These are phyloP conservation scores for Alternaria sp. DNA, from an alignment of 2,329 filamentous ascomycete species.

Conservation along the genomic window DNA sequence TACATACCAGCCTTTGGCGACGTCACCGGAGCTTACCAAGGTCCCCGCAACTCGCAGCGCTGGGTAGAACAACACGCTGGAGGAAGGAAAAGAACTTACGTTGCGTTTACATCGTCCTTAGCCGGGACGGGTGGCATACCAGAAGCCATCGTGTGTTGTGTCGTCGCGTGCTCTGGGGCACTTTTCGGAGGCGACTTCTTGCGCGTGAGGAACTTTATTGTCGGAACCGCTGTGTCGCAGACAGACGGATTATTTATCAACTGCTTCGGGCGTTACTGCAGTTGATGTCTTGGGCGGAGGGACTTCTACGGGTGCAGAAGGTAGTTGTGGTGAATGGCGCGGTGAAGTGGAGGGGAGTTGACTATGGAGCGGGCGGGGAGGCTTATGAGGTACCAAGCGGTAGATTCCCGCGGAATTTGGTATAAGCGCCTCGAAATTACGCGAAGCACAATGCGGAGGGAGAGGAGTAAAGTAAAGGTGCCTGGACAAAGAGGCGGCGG, in stretches of 20 bases:
- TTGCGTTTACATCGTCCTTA: slow-evolving; percentile 68
- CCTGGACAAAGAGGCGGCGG: slow-evolving; percentile 27
- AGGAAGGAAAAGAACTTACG: slow-evolving; percentile 57
- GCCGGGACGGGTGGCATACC: slow-evolving; percentile 57
- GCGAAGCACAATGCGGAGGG: slow-evolving; percentile 4
- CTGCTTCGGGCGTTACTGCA: background rate
- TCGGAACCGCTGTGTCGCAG: slow-evolving; percentile 21
- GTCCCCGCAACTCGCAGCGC: background rate
- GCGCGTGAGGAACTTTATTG: slow-evolving; percentile 40
- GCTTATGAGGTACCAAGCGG: slow-evolving; percentile 11
- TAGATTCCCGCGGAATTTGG: background rate
- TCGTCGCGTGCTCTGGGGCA: slow-evolving; percentile 46
- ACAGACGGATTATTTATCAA: slow-evolving; percentile 1
- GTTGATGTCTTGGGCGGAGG: background rate
- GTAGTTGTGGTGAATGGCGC: slow-evolving; percentile 6
- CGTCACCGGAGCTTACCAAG: background rate
- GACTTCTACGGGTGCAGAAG: slow-evolving; percentile 7
- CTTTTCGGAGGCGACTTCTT: slow-evolving; percentile 46
- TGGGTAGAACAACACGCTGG: background rate
- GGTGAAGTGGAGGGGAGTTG: slow-evolving; percentile 16
- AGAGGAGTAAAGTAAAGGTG: slow-evolving; percentile 27
- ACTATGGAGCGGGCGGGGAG: slow-evolving; percentile 10
- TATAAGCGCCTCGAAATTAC: background rate
- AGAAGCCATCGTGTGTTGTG: slow-evolving; percentile 40
- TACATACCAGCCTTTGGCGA: background rate